Conservation (phyloP, 768 basidiomycete species). For the Agaricus subrufescens region DNA sequence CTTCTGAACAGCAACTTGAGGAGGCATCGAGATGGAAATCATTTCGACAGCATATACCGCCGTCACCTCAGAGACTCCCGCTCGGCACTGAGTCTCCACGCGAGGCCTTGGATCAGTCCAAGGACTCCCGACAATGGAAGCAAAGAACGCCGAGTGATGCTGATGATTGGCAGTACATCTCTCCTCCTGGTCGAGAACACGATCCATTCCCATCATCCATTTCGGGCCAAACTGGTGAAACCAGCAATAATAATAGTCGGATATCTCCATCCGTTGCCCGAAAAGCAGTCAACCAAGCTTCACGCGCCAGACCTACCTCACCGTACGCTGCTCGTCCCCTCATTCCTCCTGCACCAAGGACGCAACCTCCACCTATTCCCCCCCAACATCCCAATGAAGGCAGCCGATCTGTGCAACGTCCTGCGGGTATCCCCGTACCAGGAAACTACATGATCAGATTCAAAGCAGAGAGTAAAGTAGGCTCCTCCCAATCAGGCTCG, state of each 20-base stretch:
- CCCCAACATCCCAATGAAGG: conserved; percentile 25
- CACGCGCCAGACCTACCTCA: conserved; percentile 19
- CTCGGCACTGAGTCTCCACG: conserved; percentile 9
- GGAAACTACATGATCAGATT: conserved; percentile 43
- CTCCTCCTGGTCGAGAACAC: conserved; percentile 17
- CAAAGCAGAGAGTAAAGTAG: conserved; percentile 40
- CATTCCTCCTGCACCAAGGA: conserved; percentile 32
- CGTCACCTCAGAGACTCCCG: conserved; percentile 1
- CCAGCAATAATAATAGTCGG: conserved; percentile 16
- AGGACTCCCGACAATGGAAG: conserved; percentile 20
- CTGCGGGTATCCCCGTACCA: conserved; percentile 25
- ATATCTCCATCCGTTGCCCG: conserved; percentile 15
- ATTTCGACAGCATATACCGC: conserved; percentile 11
- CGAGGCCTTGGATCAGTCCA: conserved; percentile 2
- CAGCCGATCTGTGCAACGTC: conserved; percentile 20
- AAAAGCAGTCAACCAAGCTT: conserved; percentile 23
- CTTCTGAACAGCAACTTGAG: conserved; percentile 34
- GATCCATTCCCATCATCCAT: conserved; percentile 22
- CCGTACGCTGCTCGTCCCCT: conserved; percentile 26
- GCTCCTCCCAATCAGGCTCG: conserved; percentile 26
- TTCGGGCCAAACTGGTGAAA: conserved; percentile 6
- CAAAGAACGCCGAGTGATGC: conserved; percentile 19
- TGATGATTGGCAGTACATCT: conserved; percentile 19
- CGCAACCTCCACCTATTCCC: conserved; percentile 33
- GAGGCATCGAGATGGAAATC: conserved; percentile 15